Evolutionary conservation across 2,329 filamentous ascomycete genomes (phyloP).

Genomic region (Phialocephala sp.): DNA sequence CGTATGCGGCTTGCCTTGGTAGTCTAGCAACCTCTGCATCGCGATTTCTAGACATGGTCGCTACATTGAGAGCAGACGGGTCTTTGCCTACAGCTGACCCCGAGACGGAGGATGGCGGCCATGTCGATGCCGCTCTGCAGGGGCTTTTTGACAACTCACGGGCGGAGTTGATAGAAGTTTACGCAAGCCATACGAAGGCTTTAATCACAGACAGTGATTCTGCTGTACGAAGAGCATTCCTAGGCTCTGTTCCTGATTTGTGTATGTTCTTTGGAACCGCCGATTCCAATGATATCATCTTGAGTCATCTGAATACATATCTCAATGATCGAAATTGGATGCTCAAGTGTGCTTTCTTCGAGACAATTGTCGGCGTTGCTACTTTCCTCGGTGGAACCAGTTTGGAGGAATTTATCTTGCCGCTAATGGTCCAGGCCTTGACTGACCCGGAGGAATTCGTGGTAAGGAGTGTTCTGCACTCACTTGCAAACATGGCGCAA

Average conservation of each 20-base stretch:
- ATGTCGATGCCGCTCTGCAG: slow-evolving; percentile 74
- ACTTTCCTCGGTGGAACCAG: slow-evolving; percentile 88
- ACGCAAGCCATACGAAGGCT: slow-evolving; percentile 87
- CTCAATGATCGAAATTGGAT: slow-evolving; percentile 97
- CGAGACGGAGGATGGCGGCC: slow-evolving; percentile 74
- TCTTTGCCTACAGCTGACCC: slow-evolving; percentile 79
- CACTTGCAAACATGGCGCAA: slow-evolving; percentile 85
- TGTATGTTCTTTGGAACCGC: slow-evolving; percentile 94
- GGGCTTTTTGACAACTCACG: slow-evolving; percentile 89
- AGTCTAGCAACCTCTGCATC: slow-evolving; percentile 86
- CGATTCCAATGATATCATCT: slow-evolving; percentile 93
- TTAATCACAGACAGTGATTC: slow-evolving; percentile 87
- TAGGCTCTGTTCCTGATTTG: slow-evolving; percentile 88
- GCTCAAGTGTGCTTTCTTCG: slow-evolving; percentile 95
- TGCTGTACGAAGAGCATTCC: slow-evolving; percentile 86
- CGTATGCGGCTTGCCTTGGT: slow-evolving; percentile 91
- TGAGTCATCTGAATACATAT: slow-evolving; percentile 96
- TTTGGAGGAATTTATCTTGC: slow-evolving; percentile 92
- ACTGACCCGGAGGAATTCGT: slow-evolving; percentile 94
- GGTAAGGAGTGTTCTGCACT: slow-evolving; percentile 86
- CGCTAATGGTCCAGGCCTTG: slow-evolving; percentile 92
- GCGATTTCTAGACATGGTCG: slow-evolving; percentile 87
- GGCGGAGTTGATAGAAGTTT: slow-evolving; percentile 78
- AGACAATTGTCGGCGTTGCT: slow-evolving; percentile 91
- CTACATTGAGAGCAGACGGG: slow-evolving; percentile 83